Percentiles rank a stretch among this genome's conserved stretches.
Conservation (phyloP, 495 filamentous ascomycete genomes). For the Penicillium argentinense region DNA sequence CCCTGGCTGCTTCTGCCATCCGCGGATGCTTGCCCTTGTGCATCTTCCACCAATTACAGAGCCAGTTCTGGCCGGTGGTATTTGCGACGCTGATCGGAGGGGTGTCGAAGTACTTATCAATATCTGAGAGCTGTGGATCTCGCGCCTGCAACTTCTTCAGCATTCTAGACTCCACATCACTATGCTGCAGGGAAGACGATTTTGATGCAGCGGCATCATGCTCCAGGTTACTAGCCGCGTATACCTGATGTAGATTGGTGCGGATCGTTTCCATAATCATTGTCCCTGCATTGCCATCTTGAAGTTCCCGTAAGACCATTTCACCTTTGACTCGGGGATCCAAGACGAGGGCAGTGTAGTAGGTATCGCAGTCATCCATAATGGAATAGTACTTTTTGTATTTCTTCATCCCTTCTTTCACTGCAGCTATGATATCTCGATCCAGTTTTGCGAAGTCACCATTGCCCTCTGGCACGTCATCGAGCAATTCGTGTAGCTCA, state of each 20-base stretch:
- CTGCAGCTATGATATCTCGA: conserved; percentile 9
- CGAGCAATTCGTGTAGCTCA: conserved; percentile 10
- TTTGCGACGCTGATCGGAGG: background rate
- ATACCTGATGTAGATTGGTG: background rate
- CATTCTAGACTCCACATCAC: background rate
- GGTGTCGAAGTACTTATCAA: conserved; percentile 9
- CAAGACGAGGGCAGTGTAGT: conserved; percentile 10
- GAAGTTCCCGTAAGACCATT: conserved; percentile 4
- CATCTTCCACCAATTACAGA: conserved; percentile 10
- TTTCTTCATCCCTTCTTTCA: conserved; percentile 13
- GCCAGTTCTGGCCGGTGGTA: conserved; percentile 8
- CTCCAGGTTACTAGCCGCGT: background rate
- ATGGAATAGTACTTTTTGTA: conserved; percentile 15
- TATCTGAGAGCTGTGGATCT: conserved; percentile 4
- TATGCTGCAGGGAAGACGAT: background rate
- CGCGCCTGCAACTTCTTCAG: conserved; percentile 2
- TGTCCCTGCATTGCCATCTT: conserved; percentile 1
- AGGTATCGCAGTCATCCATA: conserved; percentile 10
- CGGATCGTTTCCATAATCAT: background rate
- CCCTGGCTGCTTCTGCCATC: conserved; percentile 12
- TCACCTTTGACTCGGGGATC: conserved; percentile 10
- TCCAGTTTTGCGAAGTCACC: conserved; percentile 5
- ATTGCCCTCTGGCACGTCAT: conserved; percentile 1
- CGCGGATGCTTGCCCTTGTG: conserved; percentile 6
- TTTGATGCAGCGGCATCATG: too few species aligned